phyloP scores from a whole-genome alignment of 805 yeast species.

The Candida vaughaniae region DNA sequence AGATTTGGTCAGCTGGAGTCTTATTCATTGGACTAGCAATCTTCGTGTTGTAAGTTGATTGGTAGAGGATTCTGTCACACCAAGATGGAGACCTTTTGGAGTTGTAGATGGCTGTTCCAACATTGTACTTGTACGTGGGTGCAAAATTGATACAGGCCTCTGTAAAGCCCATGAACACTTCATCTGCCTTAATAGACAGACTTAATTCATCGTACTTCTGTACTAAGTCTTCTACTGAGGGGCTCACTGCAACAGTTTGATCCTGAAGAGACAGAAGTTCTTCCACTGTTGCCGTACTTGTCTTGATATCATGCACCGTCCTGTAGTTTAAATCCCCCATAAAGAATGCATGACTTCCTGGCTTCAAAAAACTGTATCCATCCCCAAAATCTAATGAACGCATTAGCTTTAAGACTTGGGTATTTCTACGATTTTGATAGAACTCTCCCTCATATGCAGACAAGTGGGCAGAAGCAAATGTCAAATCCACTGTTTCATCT shows the following conservation, averaged over 20 bases:
- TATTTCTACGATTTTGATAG: conserved; percentile 49
- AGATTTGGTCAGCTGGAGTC: neutral
- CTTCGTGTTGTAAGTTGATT: conserved; percentile 35
- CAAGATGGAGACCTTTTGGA: conserved; percentile 73
- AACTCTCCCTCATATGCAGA: conserved; percentile 72
- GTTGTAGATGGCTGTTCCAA: conserved; percentile 53
- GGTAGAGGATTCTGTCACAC: conserved; percentile 82
- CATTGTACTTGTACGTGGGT: conserved; percentile 77
- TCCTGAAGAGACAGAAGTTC: conserved; percentile 25
- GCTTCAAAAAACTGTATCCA: conserved; percentile 52
- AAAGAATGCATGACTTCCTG: conserved; percentile 59
- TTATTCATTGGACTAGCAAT: conserved; percentile 1
- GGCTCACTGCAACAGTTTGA: conserved; percentile 16
- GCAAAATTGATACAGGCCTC: conserved; percentile 65
- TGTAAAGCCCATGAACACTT: conserved; percentile 58
- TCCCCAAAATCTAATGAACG: conserved; percentile 58
- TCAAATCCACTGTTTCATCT: conserved; percentile 35
- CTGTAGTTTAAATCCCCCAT: conserved; percentile 89
- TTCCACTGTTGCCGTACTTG: conserved; percentile 8
- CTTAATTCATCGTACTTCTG: conserved; percentile 51
- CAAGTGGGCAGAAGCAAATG: conserved; percentile 71
- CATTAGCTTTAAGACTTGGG: conserved; percentile 49
- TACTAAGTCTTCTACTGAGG: conserved; percentile 20
- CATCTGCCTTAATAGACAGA: conserved; percentile 36
- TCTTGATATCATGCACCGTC: conserved; percentile 28